Percentiles rank a stretch among this genome's conserved stretches.
Conservation (phyloP, 768 basidiomycete genomes). For the Tricholoma bakamatsutake region DNA sequence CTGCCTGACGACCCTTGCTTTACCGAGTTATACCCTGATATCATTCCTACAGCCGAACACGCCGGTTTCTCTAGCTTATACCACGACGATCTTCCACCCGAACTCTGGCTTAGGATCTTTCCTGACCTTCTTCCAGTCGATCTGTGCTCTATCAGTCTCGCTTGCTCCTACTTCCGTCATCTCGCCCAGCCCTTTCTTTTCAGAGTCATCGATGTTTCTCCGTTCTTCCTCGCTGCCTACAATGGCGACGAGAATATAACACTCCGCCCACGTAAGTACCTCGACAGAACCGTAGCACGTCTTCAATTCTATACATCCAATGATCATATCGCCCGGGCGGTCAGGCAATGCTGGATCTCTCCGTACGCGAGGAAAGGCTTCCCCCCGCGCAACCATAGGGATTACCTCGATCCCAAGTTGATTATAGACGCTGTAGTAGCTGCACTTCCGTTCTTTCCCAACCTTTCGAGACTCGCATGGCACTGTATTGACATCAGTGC, state of each 20-base stretch:
- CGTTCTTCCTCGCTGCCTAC: conserved; percentile 29
- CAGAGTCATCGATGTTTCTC: conserved; percentile 27
- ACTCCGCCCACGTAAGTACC: conserved; percentile 22
- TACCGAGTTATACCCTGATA: background rate
- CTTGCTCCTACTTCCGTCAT: conserved; percentile 25
- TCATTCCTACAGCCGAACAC: background rate
- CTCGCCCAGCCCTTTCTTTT: conserved; percentile 34
- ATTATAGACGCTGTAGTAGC: conserved; percentile 28
- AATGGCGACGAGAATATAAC: conserved; percentile 20
- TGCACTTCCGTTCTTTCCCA: conserved; percentile 25
- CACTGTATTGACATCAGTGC: conserved; percentile 30
- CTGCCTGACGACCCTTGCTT: background rate
- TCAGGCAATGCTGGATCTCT: conserved; percentile 30
- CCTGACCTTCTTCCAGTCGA: conserved; percentile 23
- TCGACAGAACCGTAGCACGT: conserved; percentile 23
- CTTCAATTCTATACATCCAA: conserved; percentile 26
- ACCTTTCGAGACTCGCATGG: conserved; percentile 27
- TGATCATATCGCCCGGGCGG: conserved; percentile 25
- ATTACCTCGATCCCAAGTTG: conserved; percentile 26
- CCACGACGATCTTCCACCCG: conserved; percentile 21
- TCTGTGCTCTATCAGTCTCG: conserved; percentile 24
- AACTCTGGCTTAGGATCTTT: conserved; percentile 32
- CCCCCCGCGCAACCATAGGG: conserved; percentile 21
- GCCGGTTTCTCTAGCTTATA: background rate
- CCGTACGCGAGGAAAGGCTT: conserved; percentile 27